Conservation (phyloP, 371 early-diverging fungal genomes). For the Apophysomyces trapeziformis region DNA sequence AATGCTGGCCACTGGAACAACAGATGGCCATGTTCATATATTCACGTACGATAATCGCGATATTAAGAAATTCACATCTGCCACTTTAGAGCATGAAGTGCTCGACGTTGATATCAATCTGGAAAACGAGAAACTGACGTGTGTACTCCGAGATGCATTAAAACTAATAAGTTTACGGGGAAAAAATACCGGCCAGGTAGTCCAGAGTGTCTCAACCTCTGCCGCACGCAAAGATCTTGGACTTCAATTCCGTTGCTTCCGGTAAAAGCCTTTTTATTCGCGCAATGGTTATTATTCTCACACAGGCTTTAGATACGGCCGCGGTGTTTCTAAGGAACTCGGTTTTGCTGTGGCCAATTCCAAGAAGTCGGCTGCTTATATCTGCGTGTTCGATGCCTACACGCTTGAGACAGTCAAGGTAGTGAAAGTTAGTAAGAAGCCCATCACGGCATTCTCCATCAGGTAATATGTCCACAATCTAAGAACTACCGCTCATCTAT, state of each 20-base stretch:
- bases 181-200: constrained; percentile 53
- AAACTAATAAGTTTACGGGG: constrained; percentile 55
- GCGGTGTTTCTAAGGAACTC: constrained; percentile 46
- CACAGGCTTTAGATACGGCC: constrained; percentile 49
- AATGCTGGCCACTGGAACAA: constrained; percentile 67
- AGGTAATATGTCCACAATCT: constrained; percentile 20
- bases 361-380: constrained; percentile 30
- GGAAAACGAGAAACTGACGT: constrained; percentile 53
- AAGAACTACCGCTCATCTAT: neutral
- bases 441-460: constrained; percentile 43
- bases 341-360: constrained; percentile 47
- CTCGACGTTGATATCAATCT: constrained; percentile 68
- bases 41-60: constrained; percentile 55
- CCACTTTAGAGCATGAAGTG: constrained; percentile 50
- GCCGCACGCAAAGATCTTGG: constrained; percentile 50
- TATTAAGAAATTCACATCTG: constrained; percentile 13
- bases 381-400: constrained; percentile 43
- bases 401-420: constrained; percentile 35
- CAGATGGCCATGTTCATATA: constrained; percentile 65
- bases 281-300: neutral
- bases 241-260: constrained; percentile 55
- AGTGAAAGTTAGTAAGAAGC: constrained; percentile 35
- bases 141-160: constrained; percentile 51
- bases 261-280: constrained; percentile 26
- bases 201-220: constrained; percentile 61